phyloP scores from a whole-genome alignment of 2,329 filamentous ascomycete species.

The Apiospora arundinis region DNA sequence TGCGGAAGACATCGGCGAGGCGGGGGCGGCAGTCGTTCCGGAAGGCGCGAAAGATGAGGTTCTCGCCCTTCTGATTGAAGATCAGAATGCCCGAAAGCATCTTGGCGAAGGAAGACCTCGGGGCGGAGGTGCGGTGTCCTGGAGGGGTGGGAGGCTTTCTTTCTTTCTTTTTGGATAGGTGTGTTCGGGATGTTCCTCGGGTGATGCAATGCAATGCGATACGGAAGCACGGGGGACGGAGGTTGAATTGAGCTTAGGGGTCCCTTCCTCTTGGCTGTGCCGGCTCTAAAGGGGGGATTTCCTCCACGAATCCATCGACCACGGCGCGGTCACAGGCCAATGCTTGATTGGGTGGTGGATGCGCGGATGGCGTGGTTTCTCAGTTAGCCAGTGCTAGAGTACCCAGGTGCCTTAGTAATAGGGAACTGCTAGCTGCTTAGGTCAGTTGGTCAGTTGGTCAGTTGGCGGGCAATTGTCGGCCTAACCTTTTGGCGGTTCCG shows the following conservation, averaged over 20 bases:
- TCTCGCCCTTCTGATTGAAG: constrained; percentile 99
- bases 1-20: constrained; percentile 98
- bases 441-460: neutral
- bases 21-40: constrained; percentile 97
- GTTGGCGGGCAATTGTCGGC: neutral
- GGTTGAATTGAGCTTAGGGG: constrained; percentile 14
- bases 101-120: constrained; percentile 16
- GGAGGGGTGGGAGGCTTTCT: neutral
- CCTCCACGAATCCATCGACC: constrained; percentile 14
- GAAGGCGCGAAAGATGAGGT: constrained; percentile 98
- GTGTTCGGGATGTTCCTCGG: neutral
- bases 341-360: constrained; percentile 1
- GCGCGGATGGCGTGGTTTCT: neutral
- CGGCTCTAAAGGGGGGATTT: constrained; percentile 16
- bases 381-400: neutral
- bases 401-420: neutral
- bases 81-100: constrained; percentile 98
- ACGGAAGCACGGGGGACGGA: constrained; percentile 16
- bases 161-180: neutral
- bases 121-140: neutral
- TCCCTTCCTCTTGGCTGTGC: constrained; percentile 8
- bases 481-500: neutral
- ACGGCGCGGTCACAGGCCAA: constrained; percentile 1
- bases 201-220: constrained; percentile 5
- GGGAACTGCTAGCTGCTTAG: neutral